Base-by-base conservation (phyloP, 2,329 filamentous ascomycete species). In the Phialophora macrospora region DNA sequence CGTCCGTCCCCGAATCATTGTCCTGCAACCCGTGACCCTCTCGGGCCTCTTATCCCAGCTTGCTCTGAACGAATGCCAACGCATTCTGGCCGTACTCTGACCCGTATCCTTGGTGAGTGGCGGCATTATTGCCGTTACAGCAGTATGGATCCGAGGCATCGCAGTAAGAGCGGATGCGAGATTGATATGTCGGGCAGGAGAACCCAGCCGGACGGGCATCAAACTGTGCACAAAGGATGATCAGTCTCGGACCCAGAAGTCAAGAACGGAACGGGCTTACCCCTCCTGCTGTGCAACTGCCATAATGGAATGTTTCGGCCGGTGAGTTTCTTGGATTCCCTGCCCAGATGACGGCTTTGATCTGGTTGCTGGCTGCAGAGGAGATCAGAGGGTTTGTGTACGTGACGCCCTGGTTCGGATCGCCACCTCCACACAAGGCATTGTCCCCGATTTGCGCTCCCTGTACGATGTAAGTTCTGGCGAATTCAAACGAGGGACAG, bases 181-280 rank as follows among this genome's bases (percentile, higher is more conserved):
- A 34, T 30, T 55, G 52, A 55, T 55, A 55, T 14, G 52, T 55
- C n/a, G 52, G 52, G 52, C 52, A 55, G 52, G 52, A 55, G 52
- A 32, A 34, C 4, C 28, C 52, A 6, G 52, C 11, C 8, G 52
- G 52, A 17, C 52, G 52, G 5, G 52, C 52, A n/a, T 28, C 24
- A 28, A 55, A 55, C 52, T 55, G 52, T 17, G 24, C 8, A 14
- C n/a, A 28, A n/a, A 34, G 3, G 52, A 55, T 30, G 24, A 32
- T 55, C 28, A 34, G 52, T 32, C 12, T n/a, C 52, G 2, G 52
- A 11, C 26, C 28, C 17, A n/a, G 8, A 20, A n/a, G 12, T 34
- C 28, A 5, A 52, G 24, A 5, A 4, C 20, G 28, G 52, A 12
- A 55, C 17, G 22, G 12, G 28, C 52, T 55, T 9, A 55, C 52